Evolutionary conservation across 805 yeast genomes (phyloP).

Genomic region (Hanseniaspora taiwanica): DNA sequence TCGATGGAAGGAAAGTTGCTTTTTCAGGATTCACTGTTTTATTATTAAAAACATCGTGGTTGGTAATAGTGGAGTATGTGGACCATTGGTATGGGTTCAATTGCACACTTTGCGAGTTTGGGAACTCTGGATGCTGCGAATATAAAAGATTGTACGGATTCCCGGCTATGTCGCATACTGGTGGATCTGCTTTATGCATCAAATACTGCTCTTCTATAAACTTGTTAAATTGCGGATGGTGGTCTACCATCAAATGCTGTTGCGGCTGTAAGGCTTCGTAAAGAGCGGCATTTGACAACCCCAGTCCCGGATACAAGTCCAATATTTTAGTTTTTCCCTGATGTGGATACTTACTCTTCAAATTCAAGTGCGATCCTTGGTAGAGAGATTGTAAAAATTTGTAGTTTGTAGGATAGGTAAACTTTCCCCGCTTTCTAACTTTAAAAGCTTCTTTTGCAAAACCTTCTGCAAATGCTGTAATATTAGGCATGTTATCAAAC

Average conservation of each 20-base stretch:
- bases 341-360: conserved; percentile 24
- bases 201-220: conserved; percentile 2
- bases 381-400: background rate
- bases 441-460: background rate
- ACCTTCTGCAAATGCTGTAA: background rate
- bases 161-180: background rate
- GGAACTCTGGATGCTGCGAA: background rate
- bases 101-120: conserved; percentile 22
- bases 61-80: conserved; percentile 35
- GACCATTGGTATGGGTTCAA: conserved; percentile 59
- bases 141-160: background rate
- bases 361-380: conserved; percentile 23
- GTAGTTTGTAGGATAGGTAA: background rate
- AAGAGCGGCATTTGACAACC: conserved; percentile 49
- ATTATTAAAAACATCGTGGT: conserved; percentile 16
- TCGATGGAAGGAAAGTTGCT: conserved; percentile 25
- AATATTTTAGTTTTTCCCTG: conserved; percentile 34
- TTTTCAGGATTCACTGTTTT: conserved; percentile 22
- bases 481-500: background rate
- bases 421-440: background rate
- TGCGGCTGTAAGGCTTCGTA: conserved; percentile 47
- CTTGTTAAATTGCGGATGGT: conserved; percentile 23
- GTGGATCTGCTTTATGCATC: background rate
- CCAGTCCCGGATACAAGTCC: conserved; percentile 48
- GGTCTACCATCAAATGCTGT: conserved; percentile 52